Percentiles rank a stretch among this genome's conserved stretches.
Evolutionary conservation across 371 early-diverging fungal species (phyloP).

Genomic region (Rhizoclosmatium hyalinum): DNA sequence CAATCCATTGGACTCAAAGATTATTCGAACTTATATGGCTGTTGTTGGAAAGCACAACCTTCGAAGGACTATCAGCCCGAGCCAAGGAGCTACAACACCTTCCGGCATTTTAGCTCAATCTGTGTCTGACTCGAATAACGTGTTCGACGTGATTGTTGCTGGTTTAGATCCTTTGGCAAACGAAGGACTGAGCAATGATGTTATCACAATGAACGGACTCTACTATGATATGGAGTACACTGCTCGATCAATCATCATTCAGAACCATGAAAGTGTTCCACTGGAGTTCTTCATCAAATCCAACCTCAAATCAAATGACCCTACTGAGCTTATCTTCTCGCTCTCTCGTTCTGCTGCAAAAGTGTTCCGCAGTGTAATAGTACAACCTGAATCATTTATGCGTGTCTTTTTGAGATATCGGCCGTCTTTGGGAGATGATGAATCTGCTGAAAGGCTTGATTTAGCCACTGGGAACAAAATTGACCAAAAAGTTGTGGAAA

Average conservation of each 20-base stretch:
- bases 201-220: conserved; percentile 68
- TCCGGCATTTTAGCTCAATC: neutral
- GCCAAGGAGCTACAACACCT: neutral
- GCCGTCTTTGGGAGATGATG: conserved; percentile 42
- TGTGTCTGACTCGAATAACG: conserved; percentile 43
- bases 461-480: conserved; percentile 33
- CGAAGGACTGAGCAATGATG: conserved; percentile 43
- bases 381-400: conserved; percentile 65
- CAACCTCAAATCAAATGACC: conserved; percentile 61
- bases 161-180: conserved; percentile 63
- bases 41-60: conserved; percentile 75
- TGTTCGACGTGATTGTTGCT: conserved; percentile 73
- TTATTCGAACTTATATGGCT: conserved; percentile 69
- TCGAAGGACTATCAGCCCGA: conserved; percentile 24
- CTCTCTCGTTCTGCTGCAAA: conserved; percentile 72
- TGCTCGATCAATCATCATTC: conserved; percentile 69
- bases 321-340: conserved; percentile 73
- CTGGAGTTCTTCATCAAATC: conserved; percentile 73
- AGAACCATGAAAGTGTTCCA: conserved; percentile 71
- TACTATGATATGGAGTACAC: conserved; percentile 72
- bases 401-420: conserved; percentile 70
- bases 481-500: conserved; percentile 66
- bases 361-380: conserved; percentile 68
- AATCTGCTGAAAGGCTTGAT: conserved; percentile 16
- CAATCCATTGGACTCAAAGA: conserved; percentile 71